Evolutionary conservation across 2,329 filamentous ascomycete genomes (phyloP).

Genomic region (Aureobasidium subglaciale): DNA sequence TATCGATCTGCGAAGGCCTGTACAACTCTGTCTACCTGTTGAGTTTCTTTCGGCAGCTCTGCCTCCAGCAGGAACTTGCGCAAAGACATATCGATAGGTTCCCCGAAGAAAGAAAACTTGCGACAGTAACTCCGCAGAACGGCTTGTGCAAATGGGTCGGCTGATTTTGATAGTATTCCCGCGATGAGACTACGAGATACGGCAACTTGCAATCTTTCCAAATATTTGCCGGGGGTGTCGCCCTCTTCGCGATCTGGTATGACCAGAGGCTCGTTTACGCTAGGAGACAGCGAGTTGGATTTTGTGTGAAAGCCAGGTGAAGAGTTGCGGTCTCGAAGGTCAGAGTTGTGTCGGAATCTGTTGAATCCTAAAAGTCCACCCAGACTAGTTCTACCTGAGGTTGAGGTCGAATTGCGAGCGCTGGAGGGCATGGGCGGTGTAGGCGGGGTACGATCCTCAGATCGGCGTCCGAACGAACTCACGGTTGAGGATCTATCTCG

Average conservation of each 20-base stretch:
- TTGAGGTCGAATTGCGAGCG: slow-evolving; percentile 72
- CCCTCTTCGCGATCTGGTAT: slow-evolving; percentile 77
- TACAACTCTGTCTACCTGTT: slow-evolving; percentile 91
- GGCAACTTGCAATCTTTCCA: slow-evolving; percentile 73
- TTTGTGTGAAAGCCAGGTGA: slow-evolving; percentile 72
- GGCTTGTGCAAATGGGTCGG: slow-evolving; percentile 72
- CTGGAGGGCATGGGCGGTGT: slow-evolving; percentile 53
- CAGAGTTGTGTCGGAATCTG: slow-evolving; percentile 74
- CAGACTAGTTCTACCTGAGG: slow-evolving; percentile 81
- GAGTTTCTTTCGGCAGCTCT: slow-evolving; percentile 91
- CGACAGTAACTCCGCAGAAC: slow-evolving; percentile 93
- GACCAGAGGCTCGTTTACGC: slow-evolving; percentile 57
- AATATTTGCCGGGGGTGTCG: slow-evolving; percentile 84
- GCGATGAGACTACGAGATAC: slow-evolving; percentile 78
- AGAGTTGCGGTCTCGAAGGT: slow-evolving; percentile 60
- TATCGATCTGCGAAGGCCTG: slow-evolving; percentile 95
- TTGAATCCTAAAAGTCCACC: slow-evolving; percentile 76
- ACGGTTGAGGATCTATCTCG: slow-evolving; percentile 83
- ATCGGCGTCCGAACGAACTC: slow-evolving; percentile 69
- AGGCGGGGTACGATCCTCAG: slow-evolving; percentile 61
- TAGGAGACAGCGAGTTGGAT: slow-evolving; percentile 71
- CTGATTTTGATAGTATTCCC: slow-evolving; percentile 75
- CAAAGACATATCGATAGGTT: slow-evolving; percentile 96
- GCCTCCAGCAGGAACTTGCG: slow-evolving; percentile 95
- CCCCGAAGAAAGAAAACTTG: slow-evolving; percentile 88